phyloP scores from a whole-genome alignment of 2,329 filamentous ascomycete genomes.

The Botrytis galanthina region DNA sequence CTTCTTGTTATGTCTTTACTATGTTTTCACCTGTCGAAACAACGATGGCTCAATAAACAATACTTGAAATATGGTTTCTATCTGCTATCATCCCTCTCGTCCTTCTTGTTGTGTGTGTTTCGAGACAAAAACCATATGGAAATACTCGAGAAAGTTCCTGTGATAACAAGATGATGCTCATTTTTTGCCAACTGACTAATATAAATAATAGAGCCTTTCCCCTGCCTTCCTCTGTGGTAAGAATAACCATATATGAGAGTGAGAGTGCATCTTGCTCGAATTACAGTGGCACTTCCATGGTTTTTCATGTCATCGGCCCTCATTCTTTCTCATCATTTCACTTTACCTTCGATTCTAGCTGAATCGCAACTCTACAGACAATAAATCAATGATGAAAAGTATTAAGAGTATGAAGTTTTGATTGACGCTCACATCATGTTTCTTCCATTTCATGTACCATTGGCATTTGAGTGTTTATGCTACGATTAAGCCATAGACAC shows the following conservation, averaged over 20 bases:
- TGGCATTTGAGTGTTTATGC: conserved; percentile 29
- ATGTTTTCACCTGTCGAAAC: too few species aligned
- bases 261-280: background rate
- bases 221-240: background rate
- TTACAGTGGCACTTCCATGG: background rate
- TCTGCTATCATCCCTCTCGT: too few species aligned
- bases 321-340: background rate
- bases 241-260: background rate
- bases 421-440: background rate
- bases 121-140: background rate
- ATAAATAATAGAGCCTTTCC: background rate
- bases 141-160: background rate
- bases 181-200: background rate
- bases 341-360: background rate
- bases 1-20: background rate
- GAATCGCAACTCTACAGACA: background rate
- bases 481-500: conserved; percentile 35
- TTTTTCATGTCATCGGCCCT: background rate
- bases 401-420: background rate
- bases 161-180: background rate
- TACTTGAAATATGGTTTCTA: too few species aligned
- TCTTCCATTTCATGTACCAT: conserved; percentile 20
- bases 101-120: too few species aligned
- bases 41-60: too few species aligned
- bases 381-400: background rate